These are phyloP conservation scores for Escallonia herrerae DNA, from an alignment of 129 eudicot genomes.

Conservation along the genomic window DNA sequence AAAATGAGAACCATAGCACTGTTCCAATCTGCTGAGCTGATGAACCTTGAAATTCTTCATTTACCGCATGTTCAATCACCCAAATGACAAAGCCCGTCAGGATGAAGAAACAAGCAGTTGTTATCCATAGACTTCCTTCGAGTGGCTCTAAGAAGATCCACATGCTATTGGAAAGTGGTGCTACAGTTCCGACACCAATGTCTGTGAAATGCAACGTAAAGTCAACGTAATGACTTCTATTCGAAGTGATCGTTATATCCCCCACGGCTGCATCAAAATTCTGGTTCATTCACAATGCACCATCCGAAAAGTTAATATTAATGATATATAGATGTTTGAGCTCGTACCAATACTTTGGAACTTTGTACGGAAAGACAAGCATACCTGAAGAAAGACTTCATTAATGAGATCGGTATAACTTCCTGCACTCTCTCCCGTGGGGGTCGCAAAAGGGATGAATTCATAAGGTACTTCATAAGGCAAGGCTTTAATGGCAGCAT, in stretches of 20 bases:
- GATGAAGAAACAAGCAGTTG: too few species aligned
- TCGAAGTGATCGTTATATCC: constrained; percentile 36
- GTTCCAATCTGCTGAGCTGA: too few species aligned
- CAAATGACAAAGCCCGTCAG: too few species aligned
- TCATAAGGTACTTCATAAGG: constrained; percentile 27
- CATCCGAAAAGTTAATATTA: too few species aligned
- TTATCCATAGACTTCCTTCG: too few species aligned
- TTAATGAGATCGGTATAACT: constrained; percentile 13
- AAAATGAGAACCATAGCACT: too few species aligned
- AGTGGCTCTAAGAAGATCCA: too few species aligned
- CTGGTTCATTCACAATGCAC: constrained; percentile 21
- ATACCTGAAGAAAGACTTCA: constrained; percentile 18
- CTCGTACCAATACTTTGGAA: neutral
- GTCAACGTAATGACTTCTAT: constrained; percentile 36
- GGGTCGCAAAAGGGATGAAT: constrained; percentile 19
- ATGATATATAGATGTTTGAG: neutral
- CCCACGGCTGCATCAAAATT: constrained; percentile 46
- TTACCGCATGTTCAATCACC: too few species aligned
- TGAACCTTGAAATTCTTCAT: too few species aligned
- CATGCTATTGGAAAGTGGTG: too few species aligned
- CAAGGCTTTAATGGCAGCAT: constrained; percentile 17
- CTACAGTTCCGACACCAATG: constrained; percentile 33
- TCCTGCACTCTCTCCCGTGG: neutral
- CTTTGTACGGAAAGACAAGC: neutral
- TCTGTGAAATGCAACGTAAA: constrained; percentile 41